Conservation (phyloP, 306 rosid genomes). For the cucumber (Cucumis sativus) region Cucumber_9930_V3 NC_026660.2:307001-307500, state of each 20-base stretch:
- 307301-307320: slow-evolving; percentile 94
- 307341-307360: slow-evolving; percentile 43
- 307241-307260: slow-evolving; percentile 44
- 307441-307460: slow-evolving; percentile 74
- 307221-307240: slow-evolving; percentile 92
- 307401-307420: slow-evolving; percentile 81
- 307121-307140: slow-evolving; percentile 61
- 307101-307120: slow-evolving; percentile 52
- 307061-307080: slow-evolving; percentile 88
- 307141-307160: slow-evolving; percentile 52
- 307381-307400: slow-evolving; percentile 71
- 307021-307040: slow-evolving; percentile 50
- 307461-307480: slow-evolving; percentile 53
- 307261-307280: slow-evolving; percentile 73
- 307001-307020: slow-evolving; percentile 75
- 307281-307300: slow-evolving; percentile 96
- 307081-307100: slow-evolving; percentile 48
- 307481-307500: slow-evolving; percentile 61
- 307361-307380: slow-evolving; percentile 21
- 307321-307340: slow-evolving; percentile 98
- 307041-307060: slow-evolving; percentile 63
- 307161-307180: slow-evolving; percentile 56
- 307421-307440: slow-evolving; percentile 52
- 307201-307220: slow-evolving; percentile 91
- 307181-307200: slow-evolving; percentile 50